Percentiles rank a stretch among this genome's conserved stretches.
Conservation (phyloP, 495 filamentous ascomycete genomes). For the Corynascus novoguineensis region DNA sequence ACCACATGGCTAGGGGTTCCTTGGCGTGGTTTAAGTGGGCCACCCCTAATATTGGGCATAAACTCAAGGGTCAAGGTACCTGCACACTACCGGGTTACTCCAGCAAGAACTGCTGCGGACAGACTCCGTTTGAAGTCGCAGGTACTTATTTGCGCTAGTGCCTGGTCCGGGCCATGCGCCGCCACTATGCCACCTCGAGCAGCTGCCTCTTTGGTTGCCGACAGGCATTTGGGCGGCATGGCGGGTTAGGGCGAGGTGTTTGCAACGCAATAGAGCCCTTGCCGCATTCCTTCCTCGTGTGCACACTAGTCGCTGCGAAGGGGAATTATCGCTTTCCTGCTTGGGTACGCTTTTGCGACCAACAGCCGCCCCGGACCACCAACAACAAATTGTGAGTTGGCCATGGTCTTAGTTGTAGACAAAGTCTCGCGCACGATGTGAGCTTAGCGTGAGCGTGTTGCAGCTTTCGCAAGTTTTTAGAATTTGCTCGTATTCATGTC, state of each 20-base stretch:
- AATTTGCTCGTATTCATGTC: background rate
- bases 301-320: too few species aligned
- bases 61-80: constrained; percentile 9
- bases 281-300: background rate
- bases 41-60: background rate
- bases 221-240: background rate
- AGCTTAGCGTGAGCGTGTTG: background rate
- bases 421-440: too few species aligned
- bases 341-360: too few species aligned
- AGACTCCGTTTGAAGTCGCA: background rate
- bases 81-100: background rate
- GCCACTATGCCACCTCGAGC: constrained; percentile 20
- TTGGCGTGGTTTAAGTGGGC: constrained; percentile 8
- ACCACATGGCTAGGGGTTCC: background rate
- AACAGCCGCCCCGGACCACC: too few species aligned
- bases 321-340: too few species aligned
- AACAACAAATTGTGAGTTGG: too few species aligned
- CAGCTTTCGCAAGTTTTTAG: background rate
- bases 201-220: constrained; percentile 24
- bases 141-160: constrained; percentile 17
- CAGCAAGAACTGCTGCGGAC: background rate
- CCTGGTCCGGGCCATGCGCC: constrained; percentile 25
- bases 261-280: too few species aligned
- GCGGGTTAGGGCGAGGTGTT: background rate
- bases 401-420: too few species aligned